phyloP scores from a whole-genome alignment of 108 stramenopile species.

The Cyclotella distinguenda region DNA sequence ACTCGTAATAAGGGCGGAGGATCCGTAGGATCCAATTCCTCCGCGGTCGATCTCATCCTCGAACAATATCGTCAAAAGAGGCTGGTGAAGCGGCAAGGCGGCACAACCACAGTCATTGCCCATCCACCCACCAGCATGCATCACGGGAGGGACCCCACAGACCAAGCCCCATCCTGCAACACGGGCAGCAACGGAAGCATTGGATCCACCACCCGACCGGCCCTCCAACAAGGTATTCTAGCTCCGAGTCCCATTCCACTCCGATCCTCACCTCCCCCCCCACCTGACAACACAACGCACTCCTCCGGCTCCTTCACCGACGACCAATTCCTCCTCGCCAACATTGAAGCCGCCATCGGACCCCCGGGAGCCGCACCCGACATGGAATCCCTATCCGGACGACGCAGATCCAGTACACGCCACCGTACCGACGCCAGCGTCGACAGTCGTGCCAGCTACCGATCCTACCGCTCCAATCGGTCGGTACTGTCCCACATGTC shows the following conservation, averaged over 20 bases:
- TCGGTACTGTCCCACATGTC: conserved; percentile 39
- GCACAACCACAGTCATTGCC: neutral
- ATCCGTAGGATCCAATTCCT: conserved; percentile 34
- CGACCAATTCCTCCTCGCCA: conserved; percentile 41
- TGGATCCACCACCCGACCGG: too few relatives aligned
- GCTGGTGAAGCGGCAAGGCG: conserved; percentile 13
- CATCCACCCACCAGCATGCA: too few relatives aligned
- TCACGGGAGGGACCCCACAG: neutral
- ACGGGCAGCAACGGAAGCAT: neutral
- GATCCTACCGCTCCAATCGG: conserved; percentile 29
- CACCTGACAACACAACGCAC: neutral
- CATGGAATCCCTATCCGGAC: conserved; percentile 44
- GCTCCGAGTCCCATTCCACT: neutral
- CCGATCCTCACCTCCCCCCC: neutral
- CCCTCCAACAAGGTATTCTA: conserved; percentile 7
- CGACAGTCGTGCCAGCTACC: conserved; percentile 38
- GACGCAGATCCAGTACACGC: conserved; percentile 21
- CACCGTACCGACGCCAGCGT: conserved; percentile 31
- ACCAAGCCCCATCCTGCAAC: neutral
- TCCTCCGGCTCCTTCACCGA: conserved; percentile 1
- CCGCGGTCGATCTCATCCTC: conserved; percentile 42
- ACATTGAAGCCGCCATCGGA: conserved; percentile 45
- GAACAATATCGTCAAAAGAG: conserved; percentile 44
- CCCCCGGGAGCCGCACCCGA: conserved; percentile 43
- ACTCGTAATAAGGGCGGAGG: conserved; percentile 18